Conservation (phyloP, 805 yeast genomes). For the Candida morakotiae region DNA sequence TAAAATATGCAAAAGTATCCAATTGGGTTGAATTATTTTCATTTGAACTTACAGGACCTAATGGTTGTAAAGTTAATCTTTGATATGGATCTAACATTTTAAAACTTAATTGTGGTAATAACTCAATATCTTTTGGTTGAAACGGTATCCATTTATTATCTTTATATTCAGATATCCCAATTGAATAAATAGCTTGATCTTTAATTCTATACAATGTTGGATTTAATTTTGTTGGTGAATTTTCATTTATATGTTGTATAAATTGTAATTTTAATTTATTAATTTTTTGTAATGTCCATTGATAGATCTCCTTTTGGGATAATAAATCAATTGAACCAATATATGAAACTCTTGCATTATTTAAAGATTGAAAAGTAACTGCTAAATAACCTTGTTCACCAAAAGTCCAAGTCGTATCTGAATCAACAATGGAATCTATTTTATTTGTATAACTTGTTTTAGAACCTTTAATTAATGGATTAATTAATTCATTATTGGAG, state of each 20-base stretch:
- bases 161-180: conserved; percentile 44
- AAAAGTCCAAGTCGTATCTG: conserved; percentile 62
- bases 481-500: conserved; percentile 60
- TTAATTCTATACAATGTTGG: conserved; percentile 61
- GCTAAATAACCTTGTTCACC: conserved; percentile 76
- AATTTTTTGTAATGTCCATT: conserved; percentile 74
- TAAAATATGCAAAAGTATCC: conserved; percentile 46
- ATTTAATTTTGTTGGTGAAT: conserved; percentile 37
- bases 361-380: conserved; percentile 75
- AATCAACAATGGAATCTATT: conserved; percentile 40
- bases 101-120: conserved; percentile 71
- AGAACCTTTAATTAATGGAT: conserved; percentile 69
- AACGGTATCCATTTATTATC: conserved; percentile 69
- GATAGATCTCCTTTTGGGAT: conserved; percentile 18
- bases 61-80: conserved; percentile 58
- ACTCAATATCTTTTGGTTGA: conserved; percentile 36
- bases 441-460: conserved; percentile 56
- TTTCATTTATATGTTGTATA: conserved; percentile 53
- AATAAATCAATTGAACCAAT: conserved; percentile 65
- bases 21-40: conserved; percentile 33
- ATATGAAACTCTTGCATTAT: conserved; percentile 79
- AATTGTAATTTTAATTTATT: conserved; percentile 56
- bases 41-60: conserved; percentile 31
- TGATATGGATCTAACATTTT: conserved; percentile 94
- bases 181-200: conserved; percentile 59